Conservation (phyloP, 2,329 filamentous ascomycete species). For the Botrytis medusae region DNA sequence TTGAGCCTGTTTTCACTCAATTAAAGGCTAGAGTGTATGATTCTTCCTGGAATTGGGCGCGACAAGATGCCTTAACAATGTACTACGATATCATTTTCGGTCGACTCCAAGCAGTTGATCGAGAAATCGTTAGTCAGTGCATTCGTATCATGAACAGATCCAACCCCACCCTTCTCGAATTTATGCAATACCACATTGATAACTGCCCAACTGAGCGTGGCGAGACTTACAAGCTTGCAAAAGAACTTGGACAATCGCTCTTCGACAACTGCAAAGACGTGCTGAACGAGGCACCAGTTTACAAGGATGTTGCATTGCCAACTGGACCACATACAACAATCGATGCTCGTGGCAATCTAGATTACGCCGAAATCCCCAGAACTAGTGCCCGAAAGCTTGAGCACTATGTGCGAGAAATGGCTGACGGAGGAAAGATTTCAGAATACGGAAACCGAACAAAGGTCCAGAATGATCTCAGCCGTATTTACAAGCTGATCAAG, state of each 20-base stretch:
- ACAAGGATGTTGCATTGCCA: slow-evolving; percentile 92
- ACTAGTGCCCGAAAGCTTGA: slow-evolving; percentile 93
- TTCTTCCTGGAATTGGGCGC: slow-evolving; percentile 98
- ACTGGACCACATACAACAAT: slow-evolving; percentile 92
- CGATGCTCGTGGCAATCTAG: slow-evolving; percentile 86
- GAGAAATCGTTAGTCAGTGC: slow-evolving; percentile 97
- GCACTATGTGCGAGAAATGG: slow-evolving; percentile 98
- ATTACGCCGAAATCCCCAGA: slow-evolving; percentile 84
- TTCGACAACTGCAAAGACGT: slow-evolving; percentile 98
- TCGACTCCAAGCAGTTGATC: slow-evolving; percentile 85
- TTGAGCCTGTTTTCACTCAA: slow-evolving; percentile 88
- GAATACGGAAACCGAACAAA: slow-evolving; percentile 98
- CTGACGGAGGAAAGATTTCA: slow-evolving; percentile 95
- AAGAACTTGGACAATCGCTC: slow-evolving; percentile 87
- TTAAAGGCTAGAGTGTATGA: slow-evolving; percentile 96
- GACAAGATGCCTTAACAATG: slow-evolving; percentile 96
- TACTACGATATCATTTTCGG: slow-evolving; percentile 99
- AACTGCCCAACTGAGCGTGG: slow-evolving; percentile 96
- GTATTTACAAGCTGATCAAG: slow-evolving; percentile 97
- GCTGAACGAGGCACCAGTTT: slow-evolving; percentile 77
- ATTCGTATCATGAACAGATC: slow-evolving; percentile 99
- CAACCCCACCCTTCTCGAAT: slow-evolving; percentile 91
- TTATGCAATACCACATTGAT: slow-evolving; percentile 99
- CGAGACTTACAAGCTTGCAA: slow-evolving; percentile 97
- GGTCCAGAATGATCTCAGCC: slow-evolving; percentile 91